Evolutionary conservation across 1,284 basidiomycete species (phyloP), one percentile per base, ranked within the genome.

Genomic region (Chondrostereum purpureum): DNA sequence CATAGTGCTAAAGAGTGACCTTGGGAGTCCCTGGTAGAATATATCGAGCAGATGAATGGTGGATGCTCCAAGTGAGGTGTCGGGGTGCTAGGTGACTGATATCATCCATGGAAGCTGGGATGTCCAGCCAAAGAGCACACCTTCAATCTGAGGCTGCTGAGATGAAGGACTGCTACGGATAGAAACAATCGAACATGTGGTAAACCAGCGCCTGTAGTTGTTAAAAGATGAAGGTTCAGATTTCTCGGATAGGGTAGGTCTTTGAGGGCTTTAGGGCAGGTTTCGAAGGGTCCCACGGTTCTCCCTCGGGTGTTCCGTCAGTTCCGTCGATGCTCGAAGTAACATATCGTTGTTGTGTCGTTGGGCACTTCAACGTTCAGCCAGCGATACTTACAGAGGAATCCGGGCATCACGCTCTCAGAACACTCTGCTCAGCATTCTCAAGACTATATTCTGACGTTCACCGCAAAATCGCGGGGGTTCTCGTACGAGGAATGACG

Each of bases 51-150:
- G n/a, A n/a, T n/a, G n/a, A n/a, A n/a, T n/a, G n/a, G n/a, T n/a
- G n/a, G n/a, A n/a, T n/a, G n/a, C n/a, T 34, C 3, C 13, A 22
- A 36, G 33, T 48, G 14, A 33, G 6, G 16, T 82, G 74, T 81
- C 50, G 70, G 70, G 69, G 66, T 76, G 73, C 76, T 69, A 77
- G 78, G 79, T 82, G 80, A 82, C 80, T 68, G 69, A 65, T 50
- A 50, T 47, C 66, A 68, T 66, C 72, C 72, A 75, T 58, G 54
- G 50, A 50, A 55, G 50, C 55, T 60, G 66, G 72, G 68, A 74
- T 66, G 70, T 56, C 62, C 72, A 64, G 80, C 80, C 80, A 78
- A 80, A 78, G 74, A 74, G 73, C 71, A 75, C 57, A 75, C 60
- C 63, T 42, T 52, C 68, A 52, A 46, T 83, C 75, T 82, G 64